Conservation (phyloP, 2,329 filamentous ascomycete species). For the Paecilomyces formosus region DNA sequence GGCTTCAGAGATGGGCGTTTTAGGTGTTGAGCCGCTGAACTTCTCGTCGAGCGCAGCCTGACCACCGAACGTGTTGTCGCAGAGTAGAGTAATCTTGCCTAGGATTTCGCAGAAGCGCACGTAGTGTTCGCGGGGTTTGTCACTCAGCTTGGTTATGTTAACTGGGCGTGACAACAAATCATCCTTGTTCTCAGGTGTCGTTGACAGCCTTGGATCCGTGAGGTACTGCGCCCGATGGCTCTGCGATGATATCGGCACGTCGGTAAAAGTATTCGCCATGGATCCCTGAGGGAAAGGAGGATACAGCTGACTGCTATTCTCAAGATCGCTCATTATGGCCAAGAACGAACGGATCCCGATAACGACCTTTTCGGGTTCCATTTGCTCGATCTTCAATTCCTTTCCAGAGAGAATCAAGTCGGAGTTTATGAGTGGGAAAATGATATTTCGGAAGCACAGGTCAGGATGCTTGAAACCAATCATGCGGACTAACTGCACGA, state of each 20-base stretch:
- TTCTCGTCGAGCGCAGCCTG: constrained; percentile 95
- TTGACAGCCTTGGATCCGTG: constrained; percentile 24
- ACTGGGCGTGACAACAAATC: constrained; percentile 41
- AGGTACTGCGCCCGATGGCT: constrained; percentile 30
- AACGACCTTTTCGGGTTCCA: constrained; percentile 96
- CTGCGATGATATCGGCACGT: constrained; percentile 27
- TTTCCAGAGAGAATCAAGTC: constrained; percentile 73
- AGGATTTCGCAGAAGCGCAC: constrained; percentile 88
- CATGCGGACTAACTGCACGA: constrained; percentile 89
- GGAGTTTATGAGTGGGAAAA: constrained; percentile 92
- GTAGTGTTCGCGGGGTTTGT: constrained; percentile 78
- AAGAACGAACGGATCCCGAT: constrained; percentile 92
- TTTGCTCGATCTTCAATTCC: constrained; percentile 78
- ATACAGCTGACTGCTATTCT: constrained; percentile 67
- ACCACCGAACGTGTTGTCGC: constrained; percentile 93
- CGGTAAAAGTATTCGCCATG: constrained; percentile 27
- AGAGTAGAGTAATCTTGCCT: constrained; percentile 91
- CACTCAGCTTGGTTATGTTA: constrained; percentile 57
- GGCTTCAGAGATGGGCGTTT: constrained; percentile 89
- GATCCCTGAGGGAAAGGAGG: constrained; percentile 75
- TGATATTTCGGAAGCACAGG: constrained; percentile 81
- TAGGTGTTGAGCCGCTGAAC: constrained; percentile 76
- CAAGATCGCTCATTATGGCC: constrained; percentile 85
- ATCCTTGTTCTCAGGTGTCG: constrained; percentile 21
- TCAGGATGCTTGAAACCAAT: constrained; percentile 92